Base-by-base conservation (phyloP, 2,329 filamentous ascomycete genomes). In the Chalaropsis ovoidea region DNA sequence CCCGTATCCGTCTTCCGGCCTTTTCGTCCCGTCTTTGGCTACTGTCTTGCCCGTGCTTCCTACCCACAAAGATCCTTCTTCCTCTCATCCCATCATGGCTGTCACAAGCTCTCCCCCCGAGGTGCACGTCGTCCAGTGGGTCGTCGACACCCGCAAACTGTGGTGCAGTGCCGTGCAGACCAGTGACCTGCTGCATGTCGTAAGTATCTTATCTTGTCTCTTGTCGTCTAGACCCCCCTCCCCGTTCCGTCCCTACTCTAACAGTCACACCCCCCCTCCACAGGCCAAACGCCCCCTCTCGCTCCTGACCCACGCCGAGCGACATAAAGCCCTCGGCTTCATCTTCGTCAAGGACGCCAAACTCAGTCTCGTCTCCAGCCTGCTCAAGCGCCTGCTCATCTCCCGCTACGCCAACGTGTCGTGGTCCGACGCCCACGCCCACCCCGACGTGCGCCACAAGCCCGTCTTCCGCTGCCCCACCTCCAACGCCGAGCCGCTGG, bases 381-480 rank as follows among this genome's bases (percentile, higher is more conserved):
- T 93, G 62, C 78, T 92, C 67, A 93, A 93, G 77, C 86, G 87
- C 65, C 80, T 86, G 70, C 85, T 82, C 71, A 82, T 91, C 69
- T 79, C 82, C 65, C 80, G 81, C 70, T 79, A 81, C 65, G 78
- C 81, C 68, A 75, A 75, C 64, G 77, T 87, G 22, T 77, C 84
- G 11, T 92, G 87, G 87, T 74, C 77, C 49, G 74, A 79, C 3
- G 83, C 86, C 61, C 75, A 71, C 19, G 77, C 88, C 66, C 79
- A 80, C 11, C 81, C 85, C 74, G 78, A 85, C 76, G 68, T 75
- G 73, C 77, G 76, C 70, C 77, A 76, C 64, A 85, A 85, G 73
- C 82, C 82, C 54, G 73, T 82, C 63, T 84, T 77, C 72, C 72
- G 71, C 72, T 76, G 77, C 77, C 79, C 69, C 74, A 81, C 70